Conservation (phyloP, 1,284 basidiomycete genomes). For the Porodaedalea pini region DNA sequence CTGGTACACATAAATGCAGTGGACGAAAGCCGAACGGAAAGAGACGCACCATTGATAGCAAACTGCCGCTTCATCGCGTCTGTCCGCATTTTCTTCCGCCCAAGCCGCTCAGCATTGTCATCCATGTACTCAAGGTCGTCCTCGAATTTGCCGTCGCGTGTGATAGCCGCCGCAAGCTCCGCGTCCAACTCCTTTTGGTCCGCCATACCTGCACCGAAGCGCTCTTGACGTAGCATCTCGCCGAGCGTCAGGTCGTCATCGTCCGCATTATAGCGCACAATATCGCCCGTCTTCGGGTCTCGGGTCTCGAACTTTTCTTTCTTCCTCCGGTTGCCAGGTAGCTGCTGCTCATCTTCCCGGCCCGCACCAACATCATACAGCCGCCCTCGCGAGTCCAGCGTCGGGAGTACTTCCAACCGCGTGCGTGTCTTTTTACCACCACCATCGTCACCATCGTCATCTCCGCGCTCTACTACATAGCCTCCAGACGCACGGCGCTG, state of each 20-base stretch:
- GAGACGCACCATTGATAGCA: slow-evolving; percentile 80
- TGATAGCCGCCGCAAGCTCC: slow-evolving; percentile 85
- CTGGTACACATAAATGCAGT: not conserved
- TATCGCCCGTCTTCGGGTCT: slow-evolving; percentile 83
- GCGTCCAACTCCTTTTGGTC: slow-evolving; percentile 92
- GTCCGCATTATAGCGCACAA: slow-evolving; percentile 83
- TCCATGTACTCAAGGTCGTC: slow-evolving; percentile 93
- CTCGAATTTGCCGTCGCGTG: slow-evolving; percentile 83
- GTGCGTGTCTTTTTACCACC: slow-evolving; percentile 44
- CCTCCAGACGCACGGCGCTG: slow-evolving; percentile 42
- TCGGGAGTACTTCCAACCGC: slow-evolving; percentile 82
- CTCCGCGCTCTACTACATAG: slow-evolving; percentile 27
- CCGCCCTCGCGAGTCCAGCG: slow-evolving; percentile 80
- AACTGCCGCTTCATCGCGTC: slow-evolving; percentile 97
- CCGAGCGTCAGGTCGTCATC: slow-evolving; percentile 85
- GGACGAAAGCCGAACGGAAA: not conserved
- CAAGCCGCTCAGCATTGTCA: slow-evolving; percentile 91
- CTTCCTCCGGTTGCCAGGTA: slow-evolving; percentile 65
- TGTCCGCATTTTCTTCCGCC: slow-evolving; percentile 89
- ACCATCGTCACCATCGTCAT: slow-evolving; percentile 39
- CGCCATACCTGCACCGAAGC: slow-evolving; percentile 81
- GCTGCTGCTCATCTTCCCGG: slow-evolving; percentile 42
- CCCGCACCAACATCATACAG: slow-evolving; percentile 89
- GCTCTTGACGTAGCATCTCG: slow-evolving; percentile 92
- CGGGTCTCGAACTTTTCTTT: slow-evolving; percentile 70